Evolutionary conservation across 176 grass and related monocot species (phyloP).

Genomic region (Eremochloa ophiuroides): DNA sequence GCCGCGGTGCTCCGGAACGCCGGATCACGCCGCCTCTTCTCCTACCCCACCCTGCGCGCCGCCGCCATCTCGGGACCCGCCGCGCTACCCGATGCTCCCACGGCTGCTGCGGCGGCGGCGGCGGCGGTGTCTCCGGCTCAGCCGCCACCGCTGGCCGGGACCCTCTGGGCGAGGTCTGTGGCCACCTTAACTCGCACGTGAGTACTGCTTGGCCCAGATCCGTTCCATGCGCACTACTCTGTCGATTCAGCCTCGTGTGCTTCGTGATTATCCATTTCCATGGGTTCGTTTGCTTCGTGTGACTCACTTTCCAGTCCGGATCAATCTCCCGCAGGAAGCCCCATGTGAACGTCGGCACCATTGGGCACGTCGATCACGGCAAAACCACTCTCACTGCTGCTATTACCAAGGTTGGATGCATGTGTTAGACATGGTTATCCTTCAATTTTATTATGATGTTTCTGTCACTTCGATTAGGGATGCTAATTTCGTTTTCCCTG

Average conservation of each 20-base stretch:
- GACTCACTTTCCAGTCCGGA: not conserved
- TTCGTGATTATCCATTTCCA: too few relatives aligned
- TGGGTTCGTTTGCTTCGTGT: too few relatives aligned
- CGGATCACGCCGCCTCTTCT: conserved; percentile 31
- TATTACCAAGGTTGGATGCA: conserved; percentile 76
- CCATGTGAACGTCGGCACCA: conserved; percentile 94
- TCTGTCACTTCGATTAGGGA: not conserved
- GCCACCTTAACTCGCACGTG: conserved; percentile 94
- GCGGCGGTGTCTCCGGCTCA: not conserved
- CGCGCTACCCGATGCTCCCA: conserved; percentile 16
- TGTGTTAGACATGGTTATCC: not conserved
- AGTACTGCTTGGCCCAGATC: not conserved
- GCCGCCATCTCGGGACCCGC: conserved; percentile 26
- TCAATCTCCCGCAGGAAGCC: conserved; percentile 67
- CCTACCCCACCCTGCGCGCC: conserved; percentile 33
- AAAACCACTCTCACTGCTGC: conserved; percentile 93
- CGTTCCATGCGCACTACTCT: too few relatives aligned
- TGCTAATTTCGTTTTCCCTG: not conserved
- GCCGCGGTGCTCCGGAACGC: conserved; percentile 38
- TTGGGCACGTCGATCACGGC: conserved; percentile 94
- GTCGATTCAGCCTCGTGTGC: too few relatives aligned
- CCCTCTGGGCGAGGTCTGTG: conserved; percentile 67
- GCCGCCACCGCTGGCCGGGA: not conserved
- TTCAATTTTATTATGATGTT: not conserved
- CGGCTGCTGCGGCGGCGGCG: not conserved